These are phyloP conservation scores for Ophiocordyceps robertsii DNA, from an alignment of 2,329 filamentous ascomycete species.

Conservation along the genomic window DNA sequence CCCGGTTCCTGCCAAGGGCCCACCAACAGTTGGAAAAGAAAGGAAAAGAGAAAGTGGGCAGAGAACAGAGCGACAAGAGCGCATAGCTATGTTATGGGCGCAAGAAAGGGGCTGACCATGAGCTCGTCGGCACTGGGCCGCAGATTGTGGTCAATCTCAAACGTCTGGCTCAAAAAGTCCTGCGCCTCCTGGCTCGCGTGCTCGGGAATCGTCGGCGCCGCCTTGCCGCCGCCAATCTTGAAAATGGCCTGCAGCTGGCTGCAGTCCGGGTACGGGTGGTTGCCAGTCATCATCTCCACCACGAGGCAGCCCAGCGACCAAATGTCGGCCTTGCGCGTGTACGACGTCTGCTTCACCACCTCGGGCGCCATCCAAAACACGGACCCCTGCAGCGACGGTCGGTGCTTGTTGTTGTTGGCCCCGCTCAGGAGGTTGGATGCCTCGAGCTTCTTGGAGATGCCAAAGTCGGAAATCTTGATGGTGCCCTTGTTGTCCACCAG, in stretches of 20 bases:
- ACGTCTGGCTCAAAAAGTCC: conserved; percentile 75
- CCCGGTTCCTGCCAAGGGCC: conserved; percentile 6
- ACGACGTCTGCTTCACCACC: conserved; percentile 93
- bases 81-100: conserved; percentile 43
- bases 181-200: conserved; percentile 73
- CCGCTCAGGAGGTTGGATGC: conserved; percentile 69
- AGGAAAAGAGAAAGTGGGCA: not conserved
- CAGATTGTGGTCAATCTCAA: conserved; percentile 90
- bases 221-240: conserved; percentile 84
- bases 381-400: conserved; percentile 80
- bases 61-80: not conserved
- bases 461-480: conserved; percentile 98
- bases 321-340: conserved; percentile 96
- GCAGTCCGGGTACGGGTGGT: conserved; percentile 92
- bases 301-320: conserved; percentile 96
- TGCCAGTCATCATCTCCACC: conserved; percentile 98
- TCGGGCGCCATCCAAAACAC: conserved; percentile 99
- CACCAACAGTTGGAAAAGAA: not conserved
- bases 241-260: conserved; percentile 97
- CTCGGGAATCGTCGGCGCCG: conserved; percentile 78
- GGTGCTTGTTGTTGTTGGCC: conserved; percentile 53
- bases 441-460: conserved; percentile 95
- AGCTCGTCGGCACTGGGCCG: conserved; percentile 86
- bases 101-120: conserved; percentile 69
- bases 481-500: conserved; percentile 97